A percentile compares a stretch with the other conserved stretches of the same genome.
Conservation (phyloP, 768 basidiomycete genomes). For the Tulasnella calospora region DNA sequence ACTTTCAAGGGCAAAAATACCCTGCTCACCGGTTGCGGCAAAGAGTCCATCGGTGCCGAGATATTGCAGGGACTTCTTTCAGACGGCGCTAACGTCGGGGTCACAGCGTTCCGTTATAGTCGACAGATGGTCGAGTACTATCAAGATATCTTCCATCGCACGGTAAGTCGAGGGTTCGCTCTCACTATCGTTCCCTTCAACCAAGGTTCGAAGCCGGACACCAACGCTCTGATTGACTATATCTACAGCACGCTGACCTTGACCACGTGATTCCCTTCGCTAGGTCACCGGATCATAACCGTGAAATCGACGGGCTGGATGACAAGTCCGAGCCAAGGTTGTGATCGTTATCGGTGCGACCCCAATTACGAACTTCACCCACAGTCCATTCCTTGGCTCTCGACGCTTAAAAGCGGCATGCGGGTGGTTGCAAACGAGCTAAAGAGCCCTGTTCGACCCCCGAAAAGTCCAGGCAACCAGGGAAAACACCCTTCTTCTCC, state of each 20-base stretch:
- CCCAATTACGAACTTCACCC: slow-evolving; percentile 3
- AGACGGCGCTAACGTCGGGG: slow-evolving; percentile 92
- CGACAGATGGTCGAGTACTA: slow-evolving; percentile 97
- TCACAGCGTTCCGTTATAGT: slow-evolving; percentile 96
- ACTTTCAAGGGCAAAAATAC: slow-evolving; percentile 99
- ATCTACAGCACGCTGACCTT: slow-evolving; percentile 92
- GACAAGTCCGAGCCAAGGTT: slow-evolving; percentile 96
- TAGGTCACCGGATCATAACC: slow-evolving; percentile 95
- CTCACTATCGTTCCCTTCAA: slow-evolving; percentile 99
- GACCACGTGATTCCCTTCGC: slow-evolving; percentile 99
- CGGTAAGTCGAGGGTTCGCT: slow-evolving; percentile 92
- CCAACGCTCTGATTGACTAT: slow-evolving; percentile 96
- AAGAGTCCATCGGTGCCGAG: slow-evolving; percentile 96
- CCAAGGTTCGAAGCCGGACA: slow-evolving; percentile 97
- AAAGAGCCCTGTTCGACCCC: neutral
- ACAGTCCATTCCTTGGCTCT: neutral
- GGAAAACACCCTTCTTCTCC: neutral
- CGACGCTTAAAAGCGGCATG: neutral
- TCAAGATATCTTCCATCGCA: slow-evolving; percentile 93
- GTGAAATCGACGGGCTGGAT: slow-evolving; percentile 95
- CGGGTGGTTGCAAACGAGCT: neutral
- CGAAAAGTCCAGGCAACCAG: neutral
- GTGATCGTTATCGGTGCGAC: neutral
- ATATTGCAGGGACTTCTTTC: slow-evolving; percentile 94
- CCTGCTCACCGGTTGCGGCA: slow-evolving; percentile 93